Conservation (phyloP, 2,329 filamentous ascomycete species). For the Aspergillus fijiensis region DNA sequence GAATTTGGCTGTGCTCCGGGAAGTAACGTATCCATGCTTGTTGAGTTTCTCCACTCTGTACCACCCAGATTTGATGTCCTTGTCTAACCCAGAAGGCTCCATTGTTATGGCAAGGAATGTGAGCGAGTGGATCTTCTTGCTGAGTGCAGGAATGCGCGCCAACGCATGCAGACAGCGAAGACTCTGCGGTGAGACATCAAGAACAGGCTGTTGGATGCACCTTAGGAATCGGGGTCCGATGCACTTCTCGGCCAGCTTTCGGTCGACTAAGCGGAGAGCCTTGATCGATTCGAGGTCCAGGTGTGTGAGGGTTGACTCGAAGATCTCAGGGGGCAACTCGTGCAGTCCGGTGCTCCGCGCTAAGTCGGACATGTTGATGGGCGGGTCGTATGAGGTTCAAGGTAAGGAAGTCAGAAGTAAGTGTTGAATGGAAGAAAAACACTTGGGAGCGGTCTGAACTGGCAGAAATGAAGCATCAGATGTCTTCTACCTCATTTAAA, state of each 20-base stretch:
- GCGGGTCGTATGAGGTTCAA: too few relatives aligned
- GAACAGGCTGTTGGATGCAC: neutral
- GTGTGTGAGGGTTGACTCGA: conserved; percentile 4
- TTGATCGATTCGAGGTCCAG: conserved; percentile 14
- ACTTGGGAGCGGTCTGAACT: too few relatives aligned
- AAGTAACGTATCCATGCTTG: neutral
- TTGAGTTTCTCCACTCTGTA: neutral
- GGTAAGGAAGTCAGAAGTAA: too few relatives aligned
- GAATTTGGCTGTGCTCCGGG: neutral
- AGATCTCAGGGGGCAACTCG: neutral
- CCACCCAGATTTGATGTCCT: neutral
- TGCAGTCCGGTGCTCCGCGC: neutral
- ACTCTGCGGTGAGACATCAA: conserved; percentile 5
- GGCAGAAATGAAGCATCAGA: too few relatives aligned
- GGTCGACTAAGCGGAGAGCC: conserved; percentile 8
- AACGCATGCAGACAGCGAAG: conserved; percentile 4
- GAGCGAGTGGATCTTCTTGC: conserved; percentile 1
- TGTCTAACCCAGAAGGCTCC: neutral
- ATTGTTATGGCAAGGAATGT: conserved; percentile 6
- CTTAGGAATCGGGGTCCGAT: conserved; percentile 11
- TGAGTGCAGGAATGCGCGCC: conserved; percentile 3
- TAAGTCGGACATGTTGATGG: neutral
- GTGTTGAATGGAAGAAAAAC: too few relatives aligned
- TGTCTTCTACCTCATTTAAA: too few relatives aligned
- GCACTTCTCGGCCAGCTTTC: conserved; percentile 4